phyloP scores from a whole-genome alignment of 495 filamentous ascomycete genomes.

The Aspergillus wentii region DNA sequence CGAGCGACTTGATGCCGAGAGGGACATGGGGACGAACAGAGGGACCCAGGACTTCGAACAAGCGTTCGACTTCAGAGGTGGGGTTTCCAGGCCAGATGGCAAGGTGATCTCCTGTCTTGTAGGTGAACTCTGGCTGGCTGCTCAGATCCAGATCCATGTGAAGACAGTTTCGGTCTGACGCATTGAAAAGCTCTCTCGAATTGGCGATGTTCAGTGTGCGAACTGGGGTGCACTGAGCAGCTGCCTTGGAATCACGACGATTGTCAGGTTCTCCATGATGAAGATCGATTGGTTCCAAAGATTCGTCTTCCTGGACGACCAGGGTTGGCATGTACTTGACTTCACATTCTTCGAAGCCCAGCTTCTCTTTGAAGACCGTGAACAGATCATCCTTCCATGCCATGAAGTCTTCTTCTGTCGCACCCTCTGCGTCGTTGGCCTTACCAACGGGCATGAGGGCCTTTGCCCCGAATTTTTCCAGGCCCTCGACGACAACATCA shows the following conservation, averaged over 20 bases:
- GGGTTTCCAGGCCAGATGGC: slow-evolving; percentile 68
- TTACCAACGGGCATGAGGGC: slow-evolving; percentile 32
- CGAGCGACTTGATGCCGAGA: slow-evolving; percentile 26
- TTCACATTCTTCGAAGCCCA: slow-evolving; percentile 35
- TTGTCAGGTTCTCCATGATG: slow-evolving; percentile 34
- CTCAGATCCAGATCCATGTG: slow-evolving; percentile 47
- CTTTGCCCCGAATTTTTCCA: slow-evolving; percentile 34
- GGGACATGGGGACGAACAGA: slow-evolving; percentile 17
- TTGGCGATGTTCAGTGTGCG: slow-evolving; percentile 27
- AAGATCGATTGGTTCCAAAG: slow-evolving; percentile 32
- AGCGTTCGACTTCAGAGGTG: slow-evolving; percentile 38
- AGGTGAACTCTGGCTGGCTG: slow-evolving; percentile 48
- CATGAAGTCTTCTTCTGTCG: slow-evolving; percentile 48
- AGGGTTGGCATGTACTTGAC: slow-evolving; percentile 37
- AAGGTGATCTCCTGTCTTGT: slow-evolving; percentile 71
- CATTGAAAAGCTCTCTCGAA: slow-evolving; percentile 34
- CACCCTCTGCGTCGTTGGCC: slow-evolving; percentile 43
- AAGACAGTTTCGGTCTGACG: slow-evolving; percentile 37
- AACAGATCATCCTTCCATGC: slow-evolving; percentile 45
- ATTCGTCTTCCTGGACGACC: slow-evolving; percentile 30
- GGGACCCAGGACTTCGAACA: slow-evolving; percentile 33
- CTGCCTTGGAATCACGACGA: slow-evolving; percentile 16
- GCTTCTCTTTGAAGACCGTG: slow-evolving; percentile 23
- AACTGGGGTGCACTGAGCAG: slow-evolving; percentile 22
- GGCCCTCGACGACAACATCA: slow-evolving; percentile 29